Base-by-base conservation (phyloP, 2,329 filamentous ascomycete species). In the Aspergillus tamarii region DNA sequence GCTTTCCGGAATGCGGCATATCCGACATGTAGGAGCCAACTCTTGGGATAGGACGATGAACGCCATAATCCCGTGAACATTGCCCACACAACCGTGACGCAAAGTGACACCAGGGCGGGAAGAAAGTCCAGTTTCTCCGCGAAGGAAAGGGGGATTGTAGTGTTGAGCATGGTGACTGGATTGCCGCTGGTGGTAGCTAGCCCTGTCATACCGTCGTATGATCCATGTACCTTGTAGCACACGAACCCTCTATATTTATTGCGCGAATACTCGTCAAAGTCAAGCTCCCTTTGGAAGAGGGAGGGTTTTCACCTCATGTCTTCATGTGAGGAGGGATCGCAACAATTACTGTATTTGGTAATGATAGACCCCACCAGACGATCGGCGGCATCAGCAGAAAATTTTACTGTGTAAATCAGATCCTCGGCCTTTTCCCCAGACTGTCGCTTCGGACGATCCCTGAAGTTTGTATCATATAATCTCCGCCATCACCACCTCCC, bases 1-100 rank as follows among this genome's bases (percentile, higher is more conserved):
- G 69, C 63, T 62, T 76, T 75, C 59, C 76, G 73, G 43, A 76
- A 70, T 9, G 74, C 63, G 1, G 76, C 74, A 69, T 78, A 78
- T 32, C 74, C 75, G 36, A 78, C 63, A 66, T 78, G 76, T 52
- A 78, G 64, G 50, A 73, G 65, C 59, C 74, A 64, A 4, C 72
- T 70, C 23, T 71, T 71, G 23, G 76, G 76, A 64, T 76, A 66
- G 30, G 69, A 64, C 16, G 72, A 66, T 14, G 69, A 69, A 19
- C 73, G 74, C 65, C 69, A 70, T 21, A 74, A 55, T 8, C 73
- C 69, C 0, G 73, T 75, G 32, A 76, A 45, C 5, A 75, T 59
- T 5, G 74, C 71, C 66, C 72, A 76, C 54, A 74, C 64, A 23
- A 67, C 67, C 4, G 74, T 69, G 41, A 73, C 28, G 5, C 64